Conservation (phyloP, 2,329 filamentous ascomycete species). For the Epichloe sylvatica region DNA sequence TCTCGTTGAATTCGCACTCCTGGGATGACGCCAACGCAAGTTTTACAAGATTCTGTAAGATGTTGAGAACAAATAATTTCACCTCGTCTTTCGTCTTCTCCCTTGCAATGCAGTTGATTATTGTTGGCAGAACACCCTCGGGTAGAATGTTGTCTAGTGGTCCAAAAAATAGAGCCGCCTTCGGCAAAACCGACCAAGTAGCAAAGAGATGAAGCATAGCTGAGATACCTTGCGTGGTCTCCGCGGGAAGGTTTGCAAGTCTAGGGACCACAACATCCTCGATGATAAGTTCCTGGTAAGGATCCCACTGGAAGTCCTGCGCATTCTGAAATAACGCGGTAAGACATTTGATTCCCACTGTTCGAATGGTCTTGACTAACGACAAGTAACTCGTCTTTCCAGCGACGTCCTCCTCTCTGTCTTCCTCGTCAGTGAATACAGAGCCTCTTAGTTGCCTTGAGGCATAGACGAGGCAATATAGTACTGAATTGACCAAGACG, state of each 20-base stretch:
- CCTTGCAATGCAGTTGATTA: constrained; percentile 59
- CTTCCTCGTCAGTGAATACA: constrained; percentile 15
- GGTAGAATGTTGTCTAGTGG: constrained; percentile 29
- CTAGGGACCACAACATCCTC: constrained; percentile 63
- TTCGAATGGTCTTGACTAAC: constrained; percentile 51
- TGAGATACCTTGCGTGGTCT: constrained; percentile 83
- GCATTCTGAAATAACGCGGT: constrained; percentile 64
- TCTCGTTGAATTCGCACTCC: constrained; percentile 42
- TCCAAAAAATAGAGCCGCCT: constrained; percentile 51
- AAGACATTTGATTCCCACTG: constrained; percentile 69
- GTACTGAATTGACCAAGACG: constrained; percentile 57
- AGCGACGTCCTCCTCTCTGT: constrained; percentile 27
- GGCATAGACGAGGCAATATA: constrained; percentile 67
- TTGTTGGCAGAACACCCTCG: constrained; percentile 49
- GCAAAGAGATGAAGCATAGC: constrained; percentile 67
- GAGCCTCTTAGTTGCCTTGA: constrained; percentile 42
- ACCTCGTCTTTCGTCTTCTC: constrained; percentile 75
- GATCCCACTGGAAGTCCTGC: constrained; percentile 54
- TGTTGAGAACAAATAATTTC: constrained; percentile 64
- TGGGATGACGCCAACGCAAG: constrained; percentile 40
- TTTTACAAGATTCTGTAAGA: constrained; percentile 56
- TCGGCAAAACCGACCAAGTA: constrained; percentile 60
- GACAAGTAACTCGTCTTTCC: constrained; percentile 36
- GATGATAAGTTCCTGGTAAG: constrained; percentile 58
- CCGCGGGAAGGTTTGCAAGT: constrained; percentile 62